These are phyloP conservation scores for Tubosaeta brunneosetosa DNA, from an alignment of 768 basidiomycete genomes.

Conservation along the genomic window DNA sequence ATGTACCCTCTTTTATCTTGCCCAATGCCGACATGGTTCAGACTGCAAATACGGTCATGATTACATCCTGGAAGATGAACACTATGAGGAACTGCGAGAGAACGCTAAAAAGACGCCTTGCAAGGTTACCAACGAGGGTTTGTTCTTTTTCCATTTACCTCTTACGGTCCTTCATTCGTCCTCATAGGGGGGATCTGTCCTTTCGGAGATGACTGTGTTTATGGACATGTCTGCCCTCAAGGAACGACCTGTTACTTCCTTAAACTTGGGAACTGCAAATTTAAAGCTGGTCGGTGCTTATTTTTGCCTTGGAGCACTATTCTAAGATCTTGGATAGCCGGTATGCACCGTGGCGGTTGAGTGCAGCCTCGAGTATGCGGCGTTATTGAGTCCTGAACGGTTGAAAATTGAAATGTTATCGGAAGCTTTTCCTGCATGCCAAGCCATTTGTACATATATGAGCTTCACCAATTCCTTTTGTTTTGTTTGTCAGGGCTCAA, in stretches of 20 bases:
- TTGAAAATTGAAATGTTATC: constrained; percentile 5
- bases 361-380: constrained; percentile 9
- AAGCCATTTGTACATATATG: constrained; percentile 35
- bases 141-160: constrained; percentile 7
- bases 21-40: constrained; percentile 53
- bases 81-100: constrained; percentile 47
- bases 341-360: constrained; percentile 37
- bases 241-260: constrained; percentile 48
- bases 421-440: constrained; percentile 7
- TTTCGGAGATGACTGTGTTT: constrained; percentile 57
- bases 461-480: constrained; percentile 19
- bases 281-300: constrained; percentile 47
- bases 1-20: constrained; percentile 62
- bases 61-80: constrained; percentile 50
- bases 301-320: constrained; percentile 5
- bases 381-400: constrained; percentile 11
- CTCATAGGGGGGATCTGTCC: constrained; percentile 48
- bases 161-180: background rate
- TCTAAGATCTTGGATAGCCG: constrained; percentile 27
- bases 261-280: constrained; percentile 58
- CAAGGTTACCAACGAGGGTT: constrained; percentile 54
- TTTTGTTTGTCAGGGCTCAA: constrained; percentile 24
- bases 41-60: constrained; percentile 62
- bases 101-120: constrained; percentile 64
- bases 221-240: constrained; percentile 37